Conservation (phyloP, 257 asterid species). For the Gynochthodes officinalis region DNA sequence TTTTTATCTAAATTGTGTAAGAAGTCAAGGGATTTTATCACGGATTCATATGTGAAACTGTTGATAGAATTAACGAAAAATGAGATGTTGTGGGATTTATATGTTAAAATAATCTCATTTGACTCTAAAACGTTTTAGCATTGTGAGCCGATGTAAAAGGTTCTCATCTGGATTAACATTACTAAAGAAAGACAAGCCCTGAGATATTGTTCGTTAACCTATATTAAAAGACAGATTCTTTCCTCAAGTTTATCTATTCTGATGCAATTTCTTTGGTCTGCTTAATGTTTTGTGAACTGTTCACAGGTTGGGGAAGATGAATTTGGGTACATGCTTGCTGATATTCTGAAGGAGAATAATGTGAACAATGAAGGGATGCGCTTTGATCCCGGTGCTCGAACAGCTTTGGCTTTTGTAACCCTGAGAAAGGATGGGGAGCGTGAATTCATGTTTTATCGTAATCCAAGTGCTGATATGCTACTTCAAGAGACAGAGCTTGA, state of each 20-base stretch:
- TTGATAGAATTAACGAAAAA: background rate
- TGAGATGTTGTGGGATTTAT: background rate
- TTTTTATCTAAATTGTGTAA: background rate
- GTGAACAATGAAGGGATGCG: conserved; percentile 90
- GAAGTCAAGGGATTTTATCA: background rate
- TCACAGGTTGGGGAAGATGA: conserved; percentile 97
- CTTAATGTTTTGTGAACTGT: conserved; percentile 13
- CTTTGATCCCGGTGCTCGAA: conserved; percentile 96
- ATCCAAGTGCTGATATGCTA: conserved; percentile 99
- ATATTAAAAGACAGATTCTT: background rate
- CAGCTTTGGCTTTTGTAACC: conserved; percentile 95
- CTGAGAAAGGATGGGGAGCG: conserved; percentile 94
- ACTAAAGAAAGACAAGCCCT: background rate
- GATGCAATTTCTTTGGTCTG: background rate
- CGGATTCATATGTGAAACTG: background rate
- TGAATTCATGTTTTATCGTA: conserved; percentile 97
- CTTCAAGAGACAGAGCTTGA: conserved; percentile 77
- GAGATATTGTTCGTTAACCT: too few relatives aligned
- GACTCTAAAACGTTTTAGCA: background rate
- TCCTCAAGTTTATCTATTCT: background rate
- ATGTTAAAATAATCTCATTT: background rate
- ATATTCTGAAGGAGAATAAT: conserved; percentile 81
- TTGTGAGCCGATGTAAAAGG: background rate
- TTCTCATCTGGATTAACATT: background rate
- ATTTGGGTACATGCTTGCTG: conserved; percentile 95